Conservation (phyloP, 1,284 basidiomycete genomes). For the Irpex lacteus region DNA sequence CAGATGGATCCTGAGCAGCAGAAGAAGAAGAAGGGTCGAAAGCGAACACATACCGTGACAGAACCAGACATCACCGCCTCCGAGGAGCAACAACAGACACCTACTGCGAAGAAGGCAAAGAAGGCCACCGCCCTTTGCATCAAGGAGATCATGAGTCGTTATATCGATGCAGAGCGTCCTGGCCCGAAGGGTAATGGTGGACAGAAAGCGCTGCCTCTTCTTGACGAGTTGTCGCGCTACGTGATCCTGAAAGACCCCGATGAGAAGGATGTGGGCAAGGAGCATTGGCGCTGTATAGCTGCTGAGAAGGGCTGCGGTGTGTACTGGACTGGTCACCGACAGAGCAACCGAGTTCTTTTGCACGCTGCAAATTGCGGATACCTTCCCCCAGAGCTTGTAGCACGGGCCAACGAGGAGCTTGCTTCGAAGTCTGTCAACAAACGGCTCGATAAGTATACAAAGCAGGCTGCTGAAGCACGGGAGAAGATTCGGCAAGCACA, state of each 20-base stretch:
- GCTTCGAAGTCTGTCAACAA: not conserved
- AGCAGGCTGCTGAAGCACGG: not conserved
- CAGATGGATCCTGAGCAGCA: not conserved
- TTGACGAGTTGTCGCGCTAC: not conserved
- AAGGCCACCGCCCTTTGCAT: not conserved
- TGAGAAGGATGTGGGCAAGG: not conserved
- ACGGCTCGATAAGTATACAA: not conserved
- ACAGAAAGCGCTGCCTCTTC: not conserved
- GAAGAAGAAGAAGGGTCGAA: not conserved
- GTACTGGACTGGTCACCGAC: not conserved
- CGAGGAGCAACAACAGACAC: not conserved
- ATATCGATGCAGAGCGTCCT: not conserved
- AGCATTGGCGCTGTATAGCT: not conserved
- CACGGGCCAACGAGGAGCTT: not conserved
- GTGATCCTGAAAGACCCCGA: not conserved
- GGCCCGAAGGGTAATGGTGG: not conserved
- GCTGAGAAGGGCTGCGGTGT: not conserved
- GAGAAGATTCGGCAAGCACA: not conserved
- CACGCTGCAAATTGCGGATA: conserved; percentile 5
- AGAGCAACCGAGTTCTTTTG: not conserved
- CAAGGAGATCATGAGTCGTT: not conserved
- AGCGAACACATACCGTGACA: not conserved
- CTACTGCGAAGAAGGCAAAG: not conserved
- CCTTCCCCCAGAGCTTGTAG: not conserved
- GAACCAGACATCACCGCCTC: not conserved